Evolutionary conservation across 192 early-diverging fungal species (phyloP), one percentile per base, ranked within the genome.

Genomic region (Martensiomyces pterosporus): DNA sequence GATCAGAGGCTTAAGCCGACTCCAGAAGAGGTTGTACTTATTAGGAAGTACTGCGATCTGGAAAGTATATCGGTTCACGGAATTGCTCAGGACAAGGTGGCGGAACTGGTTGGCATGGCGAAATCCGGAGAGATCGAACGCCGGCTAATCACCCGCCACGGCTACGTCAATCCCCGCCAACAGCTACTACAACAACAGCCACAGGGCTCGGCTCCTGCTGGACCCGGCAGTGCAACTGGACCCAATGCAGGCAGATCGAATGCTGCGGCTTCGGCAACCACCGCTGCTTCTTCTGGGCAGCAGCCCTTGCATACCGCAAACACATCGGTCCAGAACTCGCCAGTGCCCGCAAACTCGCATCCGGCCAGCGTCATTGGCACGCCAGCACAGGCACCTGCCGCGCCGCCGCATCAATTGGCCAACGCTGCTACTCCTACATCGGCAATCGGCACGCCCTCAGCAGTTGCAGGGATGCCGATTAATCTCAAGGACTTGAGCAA

Each of bases 111-210:
- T 17, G 42, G 14, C 26, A 67, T 55, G 51, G 57, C 64, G 12
- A 67, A 55, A 29, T 43, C 60, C 0, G 70, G 63, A 23, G 64
- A 74, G 23, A 59, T 67, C 26, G 47, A 47, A 22, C 17, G 43
- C 32, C 34, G 26, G 9, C 14, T 21, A 26, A 14, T 13, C 39
- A 35, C n/a, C 46, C 2, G 26, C 45, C 39, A 9, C 39, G 49
- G 26, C 14, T 22, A 22, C 55, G 54, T 35, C 60, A 55, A 14
- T 17, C 27, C 3, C 46, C 6, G 17, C 52, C 50, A 48, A 27
- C 48, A 12, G 40, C 49, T 39, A 26, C 48, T n/a, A 42, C 38
- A 16, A 38, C 48, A 24, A 40, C 47, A 58, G 40, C 41, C 5
- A 41, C 39, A 41, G 14, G n/a, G n/a, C n/a, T n/a, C n/a, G n/a